These are phyloP conservation scores for Coemansia brasiliensis DNA, from an alignment of 192 early-diverging fungal genomes.

Conservation along the genomic window DNA sequence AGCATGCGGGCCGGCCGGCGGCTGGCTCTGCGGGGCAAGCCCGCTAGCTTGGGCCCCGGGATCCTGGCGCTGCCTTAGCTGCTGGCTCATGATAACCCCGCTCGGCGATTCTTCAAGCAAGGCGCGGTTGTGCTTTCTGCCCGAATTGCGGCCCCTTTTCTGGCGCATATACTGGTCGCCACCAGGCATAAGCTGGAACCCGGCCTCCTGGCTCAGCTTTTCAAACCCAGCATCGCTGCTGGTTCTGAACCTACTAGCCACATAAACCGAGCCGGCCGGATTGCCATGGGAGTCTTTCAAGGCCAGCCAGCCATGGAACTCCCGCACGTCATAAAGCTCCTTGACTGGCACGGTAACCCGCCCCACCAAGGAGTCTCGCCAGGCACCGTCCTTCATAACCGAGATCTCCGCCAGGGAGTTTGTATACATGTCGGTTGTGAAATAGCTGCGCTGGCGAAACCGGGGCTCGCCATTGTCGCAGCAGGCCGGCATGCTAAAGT, in stretches of 20 bases:
- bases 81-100: no score
- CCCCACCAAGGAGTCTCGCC: constrained; percentile 25
- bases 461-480: constrained; percentile 26
- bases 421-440: constrained; percentile 11
- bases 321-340: constrained; percentile 35
- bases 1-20: no score
- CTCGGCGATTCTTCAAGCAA: no score
- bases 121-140: background rate
- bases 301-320: constrained; percentile 36
- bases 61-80: no score
- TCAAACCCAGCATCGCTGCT: constrained; percentile 1
- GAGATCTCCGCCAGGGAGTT: constrained; percentile 35
- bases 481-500: constrained; percentile 15
- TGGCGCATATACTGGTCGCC: constrained; percentile 15
- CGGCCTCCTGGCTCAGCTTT: background rate
- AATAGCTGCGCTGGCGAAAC: constrained; percentile 30
- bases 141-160: constrained; percentile 11
- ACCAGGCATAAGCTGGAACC: background rate
- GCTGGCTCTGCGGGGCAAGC: no score
- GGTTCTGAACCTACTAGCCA: constrained; percentile 20
- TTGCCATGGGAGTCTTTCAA: constrained; percentile 7
- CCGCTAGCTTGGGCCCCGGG: no score
- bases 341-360: constrained; percentile 29
- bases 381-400: constrained; percentile 23
- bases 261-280: constrained; percentile 30